Evolutionary conservation across 1,284 basidiomycete species (phyloP).

Genomic region (Ustilago vetiveriae): DNA sequence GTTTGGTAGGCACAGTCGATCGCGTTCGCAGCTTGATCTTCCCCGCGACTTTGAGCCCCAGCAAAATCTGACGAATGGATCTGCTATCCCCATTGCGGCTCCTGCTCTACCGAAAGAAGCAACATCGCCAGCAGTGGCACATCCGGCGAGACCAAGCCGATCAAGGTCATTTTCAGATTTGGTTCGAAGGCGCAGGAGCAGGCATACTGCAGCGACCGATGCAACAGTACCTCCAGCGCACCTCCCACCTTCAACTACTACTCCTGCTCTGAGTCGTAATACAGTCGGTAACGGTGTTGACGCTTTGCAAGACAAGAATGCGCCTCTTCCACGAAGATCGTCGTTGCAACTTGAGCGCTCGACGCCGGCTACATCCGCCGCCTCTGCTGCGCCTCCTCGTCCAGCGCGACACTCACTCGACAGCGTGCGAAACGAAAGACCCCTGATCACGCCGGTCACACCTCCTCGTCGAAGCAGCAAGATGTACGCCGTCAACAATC

Average conservation of each 20-base stretch:
- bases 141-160: not conserved
- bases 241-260: not conserved
- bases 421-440: not conserved
- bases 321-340: not conserved
- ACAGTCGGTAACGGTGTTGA: no score
- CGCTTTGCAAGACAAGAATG: not conserved
- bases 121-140: not conserved
- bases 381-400: not conserved
- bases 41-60: not conserved
- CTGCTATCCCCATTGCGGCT: not conserved
- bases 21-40: conserved; percentile 3
- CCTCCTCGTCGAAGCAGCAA: conserved; percentile 29
- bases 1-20: not conserved
- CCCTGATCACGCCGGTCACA: not conserved
- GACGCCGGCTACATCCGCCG: not conserved
- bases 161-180: conserved; percentile 19
- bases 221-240: not conserved
- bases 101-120: not conserved
- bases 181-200: conserved; percentile 11
- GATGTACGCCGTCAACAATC: conserved; percentile 5
- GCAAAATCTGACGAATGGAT: not conserved
- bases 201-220: conserved; percentile 2
- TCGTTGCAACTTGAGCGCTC: not conserved
- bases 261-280: not conserved
- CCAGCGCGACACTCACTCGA: conserved; percentile 10